Conservation (phyloP, 208 protist genomes). For the Acanthamoeba divionensis region DNA sequence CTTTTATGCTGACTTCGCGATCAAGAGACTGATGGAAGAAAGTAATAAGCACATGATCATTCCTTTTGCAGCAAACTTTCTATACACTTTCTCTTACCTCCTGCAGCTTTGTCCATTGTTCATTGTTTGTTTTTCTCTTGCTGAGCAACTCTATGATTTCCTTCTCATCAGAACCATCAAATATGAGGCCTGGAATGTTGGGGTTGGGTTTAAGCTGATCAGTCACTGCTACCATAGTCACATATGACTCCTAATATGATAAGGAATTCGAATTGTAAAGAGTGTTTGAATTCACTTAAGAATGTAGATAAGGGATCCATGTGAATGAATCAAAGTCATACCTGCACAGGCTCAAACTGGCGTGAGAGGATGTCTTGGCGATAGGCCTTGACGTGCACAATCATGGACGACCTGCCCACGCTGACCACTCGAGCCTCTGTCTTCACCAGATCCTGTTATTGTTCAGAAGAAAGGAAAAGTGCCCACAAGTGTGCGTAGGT, state of each 20-base stretch:
- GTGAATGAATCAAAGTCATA: background rate
- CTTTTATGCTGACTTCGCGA: background rate
- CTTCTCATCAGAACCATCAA: background rate
- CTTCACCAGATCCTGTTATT: background rate
- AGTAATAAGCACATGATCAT: background rate
- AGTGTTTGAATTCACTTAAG: background rate
- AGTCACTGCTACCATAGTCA: constrained; percentile 25
- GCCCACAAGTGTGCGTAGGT: too few relatives aligned
- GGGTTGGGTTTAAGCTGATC: constrained; percentile 22
- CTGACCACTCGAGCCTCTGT: constrained; percentile 26
- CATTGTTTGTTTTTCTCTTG: background rate
- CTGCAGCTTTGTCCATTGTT: background rate
- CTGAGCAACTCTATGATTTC: background rate
- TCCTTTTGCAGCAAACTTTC: background rate
- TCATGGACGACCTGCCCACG: constrained; percentile 6
- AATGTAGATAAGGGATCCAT: background rate
- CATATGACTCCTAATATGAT: background rate
- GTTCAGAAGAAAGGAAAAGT: too few relatives aligned
- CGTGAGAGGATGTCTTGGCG: background rate
- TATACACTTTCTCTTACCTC: background rate
- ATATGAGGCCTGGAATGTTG: constrained; percentile 6
- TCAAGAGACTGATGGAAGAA: background rate
- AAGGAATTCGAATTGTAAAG: background rate
- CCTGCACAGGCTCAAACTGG: constrained; percentile 10
- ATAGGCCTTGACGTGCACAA: background rate